These are phyloP conservation scores for Boletus rufocinnamomeus DNA, from an alignment of 768 basidiomycete genomes.

Conservation along the genomic window DNA sequence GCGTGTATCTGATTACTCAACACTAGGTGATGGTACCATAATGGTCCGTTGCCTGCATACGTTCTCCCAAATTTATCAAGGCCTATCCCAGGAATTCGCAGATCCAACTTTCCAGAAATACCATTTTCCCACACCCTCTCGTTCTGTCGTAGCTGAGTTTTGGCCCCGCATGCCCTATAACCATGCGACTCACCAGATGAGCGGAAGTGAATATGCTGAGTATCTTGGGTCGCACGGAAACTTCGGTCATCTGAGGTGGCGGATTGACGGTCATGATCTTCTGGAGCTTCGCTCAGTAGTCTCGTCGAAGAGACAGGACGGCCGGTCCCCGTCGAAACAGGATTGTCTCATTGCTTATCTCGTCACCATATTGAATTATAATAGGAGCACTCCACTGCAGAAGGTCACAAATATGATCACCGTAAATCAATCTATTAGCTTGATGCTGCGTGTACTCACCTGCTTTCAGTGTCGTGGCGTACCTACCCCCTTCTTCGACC, in stretches of 20 bases:
- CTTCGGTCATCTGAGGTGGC: conserved; percentile 10
- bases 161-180: conserved; percentile 24
- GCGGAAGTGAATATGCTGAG: conserved; percentile 15
- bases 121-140: conserved; percentile 10
- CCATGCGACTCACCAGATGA: conserved; percentile 5
- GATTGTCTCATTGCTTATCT: conserved; percentile 36
- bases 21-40: conserved; percentile 28
- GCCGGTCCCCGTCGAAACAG: conserved; percentile 17
- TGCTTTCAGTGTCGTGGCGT: conserved; percentile 20
- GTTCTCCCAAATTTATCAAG: conserved; percentile 31
- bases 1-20: not conserved
- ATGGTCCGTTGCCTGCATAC: conserved; percentile 28
- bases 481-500: conserved; percentile 11
- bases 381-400: conserved; percentile 5
- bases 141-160: conserved; percentile 15
- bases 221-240: not conserved
- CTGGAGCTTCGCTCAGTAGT: conserved; percentile 12
- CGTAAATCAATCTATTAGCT: conserved; percentile 14
- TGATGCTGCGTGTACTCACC: not conserved
- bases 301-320: not conserved
- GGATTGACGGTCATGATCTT: conserved; percentile 7
- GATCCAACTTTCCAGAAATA: conserved; percentile 25
- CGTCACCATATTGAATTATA: conserved; percentile 22
- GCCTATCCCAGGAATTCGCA: not conserved
- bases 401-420: conserved; percentile 28